Conservation (phyloP, 2,329 filamentous ascomycete species). For the Microascus cirrosus region DNA sequence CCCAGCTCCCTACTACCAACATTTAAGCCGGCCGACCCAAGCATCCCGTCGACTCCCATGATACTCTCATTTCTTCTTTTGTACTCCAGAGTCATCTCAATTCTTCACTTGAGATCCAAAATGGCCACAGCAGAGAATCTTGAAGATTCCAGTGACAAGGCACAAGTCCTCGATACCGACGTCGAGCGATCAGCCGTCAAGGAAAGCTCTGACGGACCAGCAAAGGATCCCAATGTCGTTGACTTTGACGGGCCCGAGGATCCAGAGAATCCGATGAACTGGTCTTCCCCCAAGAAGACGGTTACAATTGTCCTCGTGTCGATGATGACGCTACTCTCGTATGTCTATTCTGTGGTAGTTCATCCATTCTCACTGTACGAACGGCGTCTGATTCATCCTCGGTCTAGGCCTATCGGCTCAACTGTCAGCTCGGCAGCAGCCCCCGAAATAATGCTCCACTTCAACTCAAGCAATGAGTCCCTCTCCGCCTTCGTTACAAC, state of each 20-base stretch:
- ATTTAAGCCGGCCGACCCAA: no score
- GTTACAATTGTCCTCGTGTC: slow-evolving; percentile 14
- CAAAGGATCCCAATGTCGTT: slow-evolving; percentile 20
- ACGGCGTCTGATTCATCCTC: not conserved
- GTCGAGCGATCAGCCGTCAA: no score
- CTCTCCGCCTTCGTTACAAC: slow-evolving; percentile 56
- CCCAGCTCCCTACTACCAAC: no score
- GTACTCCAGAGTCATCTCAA: no score
- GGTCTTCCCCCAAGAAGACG: slow-evolving; percentile 38
- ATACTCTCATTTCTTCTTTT: no score
- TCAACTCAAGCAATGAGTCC: slow-evolving; percentile 35
- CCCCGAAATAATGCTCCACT: slow-evolving; percentile 49
- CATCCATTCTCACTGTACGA: not conserved
- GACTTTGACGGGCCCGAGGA: slow-evolving; percentile 51
- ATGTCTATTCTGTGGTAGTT: slow-evolving; percentile 15
- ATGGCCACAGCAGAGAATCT: no score
- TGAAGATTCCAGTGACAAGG: not conserved
- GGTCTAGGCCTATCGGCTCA: slow-evolving; percentile 5
- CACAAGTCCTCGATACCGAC: not conserved
- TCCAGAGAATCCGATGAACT: slow-evolving; percentile 56
- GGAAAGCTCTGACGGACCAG: no score
- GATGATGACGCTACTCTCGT: slow-evolving; percentile 31
- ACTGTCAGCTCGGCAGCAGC: slow-evolving; percentile 60
- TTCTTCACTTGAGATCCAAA: no score
- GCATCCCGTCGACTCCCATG: no score